Evolutionary conservation across 2,329 filamentous ascomycete genomes (phyloP), one percentile per base, ranked within the genome.

Genomic region (Fonsecaea erecta): DNA sequence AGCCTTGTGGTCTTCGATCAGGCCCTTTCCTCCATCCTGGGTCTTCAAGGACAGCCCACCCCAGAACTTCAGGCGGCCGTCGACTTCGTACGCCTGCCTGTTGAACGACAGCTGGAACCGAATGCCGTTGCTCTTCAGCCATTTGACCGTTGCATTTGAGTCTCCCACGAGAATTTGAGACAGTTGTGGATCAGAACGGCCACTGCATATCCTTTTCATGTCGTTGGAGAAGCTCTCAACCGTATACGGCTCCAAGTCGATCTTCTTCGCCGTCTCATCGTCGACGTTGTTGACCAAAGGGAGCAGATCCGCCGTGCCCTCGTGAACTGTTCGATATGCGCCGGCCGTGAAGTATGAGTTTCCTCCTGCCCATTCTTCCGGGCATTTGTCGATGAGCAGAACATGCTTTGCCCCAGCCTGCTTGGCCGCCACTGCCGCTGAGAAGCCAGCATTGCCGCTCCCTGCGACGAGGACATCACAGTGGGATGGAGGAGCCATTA

Each of bases 271-370:
- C 16, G 70, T 60, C 34, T 68, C 68, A 14, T 61, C 58, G 24
- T 80, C 74, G 1, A 86, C 82, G 67, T 89, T 89, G 72, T 85
- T 86, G 54, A 90, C 85, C 3, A 90, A 71, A 0, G 86, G 85
- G 0, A 89, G 75, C 0, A 90, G 70, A 70, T 89, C 87, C 0
- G 72, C 11, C 0, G 88, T 77, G 0, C 88, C 88, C 6, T 72
- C 62, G 71, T 88, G 85, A 1, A 78, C 81, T 1, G 82, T 86
- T 6, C 88, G 83, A 72, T 84, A 88, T 1, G 86, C 87, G 1
- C 86, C 88, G 0, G 88, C 87, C 0, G 87, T 89, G 76, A 89
- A 90, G 71, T 84, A 88, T 0, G 82, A 81, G 71, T 90, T 90
- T 0, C 87, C 87, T 12, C 87, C 88, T 0, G 82, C 85, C 83